Evolutionary conservation across 2,329 filamentous ascomycete genomes (phyloP).

Genomic region (Penicillium sp.): DNA sequence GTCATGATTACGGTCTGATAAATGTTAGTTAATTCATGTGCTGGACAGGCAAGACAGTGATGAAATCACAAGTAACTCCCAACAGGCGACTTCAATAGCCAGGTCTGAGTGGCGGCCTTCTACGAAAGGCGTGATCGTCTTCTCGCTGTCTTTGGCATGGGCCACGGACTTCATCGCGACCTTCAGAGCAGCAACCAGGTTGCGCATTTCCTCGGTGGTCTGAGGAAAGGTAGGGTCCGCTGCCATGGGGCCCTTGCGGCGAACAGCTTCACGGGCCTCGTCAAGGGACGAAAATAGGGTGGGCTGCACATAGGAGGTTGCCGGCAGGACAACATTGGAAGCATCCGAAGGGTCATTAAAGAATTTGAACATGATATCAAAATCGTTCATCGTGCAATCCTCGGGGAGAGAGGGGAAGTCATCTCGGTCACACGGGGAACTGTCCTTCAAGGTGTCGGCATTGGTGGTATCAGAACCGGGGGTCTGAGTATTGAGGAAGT

Average conservation of each 20-base stretch:
- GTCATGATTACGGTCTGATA: neutral
- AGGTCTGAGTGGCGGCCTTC: neutral
- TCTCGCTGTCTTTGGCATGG: neutral
- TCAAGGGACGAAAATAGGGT: too few species aligned
- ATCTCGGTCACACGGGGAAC: too few species aligned
- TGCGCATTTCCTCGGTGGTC: neutral
- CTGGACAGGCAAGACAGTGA: neutral
- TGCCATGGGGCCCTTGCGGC: neutral
- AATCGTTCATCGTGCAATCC: too few species aligned
- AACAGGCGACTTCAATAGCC: neutral
- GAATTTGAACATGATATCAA: too few species aligned
- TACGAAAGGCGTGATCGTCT: neutral
- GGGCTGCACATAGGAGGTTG: too few species aligned
- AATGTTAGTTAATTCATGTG: neutral
- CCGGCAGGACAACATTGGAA: too few species aligned
- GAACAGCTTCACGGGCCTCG: neutral
- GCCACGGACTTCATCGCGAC: neutral
- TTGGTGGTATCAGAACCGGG: too few species aligned
- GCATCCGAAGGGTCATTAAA: too few species aligned
- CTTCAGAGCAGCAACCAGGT: neutral
- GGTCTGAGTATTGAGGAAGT: too few species aligned
- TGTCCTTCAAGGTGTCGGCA: too few species aligned
- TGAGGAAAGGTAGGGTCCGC: neutral
- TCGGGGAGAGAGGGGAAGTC: too few species aligned
- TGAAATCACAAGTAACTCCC: neutral